phyloP scores from a whole-genome alignment of 1,284 basidiomycete species.

The Tylopilus microsporus region DNA sequence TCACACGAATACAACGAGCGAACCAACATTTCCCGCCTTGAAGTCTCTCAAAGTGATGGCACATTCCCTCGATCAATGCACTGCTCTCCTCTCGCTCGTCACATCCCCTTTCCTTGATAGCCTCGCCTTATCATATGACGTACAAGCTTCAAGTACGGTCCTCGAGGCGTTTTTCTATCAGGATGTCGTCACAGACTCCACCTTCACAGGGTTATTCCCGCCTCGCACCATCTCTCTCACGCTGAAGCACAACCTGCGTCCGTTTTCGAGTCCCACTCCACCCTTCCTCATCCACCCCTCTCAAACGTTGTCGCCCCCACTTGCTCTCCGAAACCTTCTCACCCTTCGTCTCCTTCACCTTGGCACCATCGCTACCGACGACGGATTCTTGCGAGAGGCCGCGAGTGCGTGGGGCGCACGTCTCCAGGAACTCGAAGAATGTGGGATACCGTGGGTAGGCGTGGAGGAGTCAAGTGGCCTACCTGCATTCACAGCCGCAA shows the following conservation, averaged over 20 bases:
- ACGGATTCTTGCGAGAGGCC: constrained; percentile 24
- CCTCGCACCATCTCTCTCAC: constrained; percentile 18
- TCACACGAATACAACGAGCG: background rate
- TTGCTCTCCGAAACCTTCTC: constrained; percentile 19
- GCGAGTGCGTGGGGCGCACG: constrained; percentile 26
- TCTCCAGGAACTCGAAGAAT: constrained; percentile 26
- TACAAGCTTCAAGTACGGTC: constrained; percentile 21
- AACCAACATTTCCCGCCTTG: constrained; percentile 20
- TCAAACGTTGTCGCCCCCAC: constrained; percentile 21
- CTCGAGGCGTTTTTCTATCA: constrained; percentile 26
- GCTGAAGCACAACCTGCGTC: constrained; percentile 27
- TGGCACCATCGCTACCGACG: constrained; percentile 27
- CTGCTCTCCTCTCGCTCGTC: constrained; percentile 24
- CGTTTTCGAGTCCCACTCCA: constrained; percentile 12
- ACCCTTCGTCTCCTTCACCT: constrained; percentile 25
- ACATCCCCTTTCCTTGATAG: constrained; percentile 20
- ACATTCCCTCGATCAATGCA: constrained; percentile 28
- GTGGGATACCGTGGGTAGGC: constrained; percentile 27
- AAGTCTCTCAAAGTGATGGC: constrained; percentile 23
- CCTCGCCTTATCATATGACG: constrained; percentile 27
- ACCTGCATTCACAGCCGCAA: constrained; percentile 15
- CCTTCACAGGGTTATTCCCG: background rate
- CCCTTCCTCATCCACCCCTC: constrained; percentile 26
- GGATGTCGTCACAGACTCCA: background rate
- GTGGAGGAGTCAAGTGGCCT: constrained; percentile 17